Percentiles rank a stretch among this genome's conserved stretches.
Evolutionary conservation across 495 filamentous ascomycete species (phyloP).

Genomic region (Annulohypoxylon maeteangense): DNA sequence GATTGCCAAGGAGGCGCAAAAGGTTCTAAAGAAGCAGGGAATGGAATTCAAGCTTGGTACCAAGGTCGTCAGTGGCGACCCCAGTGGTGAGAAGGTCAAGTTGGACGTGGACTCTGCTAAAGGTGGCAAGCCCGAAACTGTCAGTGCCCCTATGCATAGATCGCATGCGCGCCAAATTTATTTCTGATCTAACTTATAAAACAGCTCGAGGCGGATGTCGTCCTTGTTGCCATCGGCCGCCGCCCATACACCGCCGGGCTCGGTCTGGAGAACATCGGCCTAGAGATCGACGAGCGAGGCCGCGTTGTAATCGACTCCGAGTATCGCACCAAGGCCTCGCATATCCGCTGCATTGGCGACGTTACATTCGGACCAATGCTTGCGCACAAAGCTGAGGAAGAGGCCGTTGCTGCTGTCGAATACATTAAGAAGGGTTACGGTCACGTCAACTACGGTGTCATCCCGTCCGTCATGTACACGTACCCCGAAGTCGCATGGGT

Average conservation of each 20-base stretch:
- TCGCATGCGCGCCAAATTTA: neutral
- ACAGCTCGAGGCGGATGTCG: constrained; percentile 92
- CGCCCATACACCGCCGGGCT: constrained; percentile 93
- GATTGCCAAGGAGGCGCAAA: constrained; percentile 90
- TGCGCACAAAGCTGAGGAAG: constrained; percentile 99
- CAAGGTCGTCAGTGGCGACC: constrained; percentile 90
- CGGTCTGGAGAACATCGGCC: constrained; percentile 90
- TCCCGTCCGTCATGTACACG: constrained; percentile 99
- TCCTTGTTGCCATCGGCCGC: constrained; percentile 96
- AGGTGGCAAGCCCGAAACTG: constrained; percentile 92
- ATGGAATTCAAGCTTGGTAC: constrained; percentile 98
- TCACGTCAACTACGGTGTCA: constrained; percentile 98
- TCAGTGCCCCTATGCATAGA: constrained; percentile 56
- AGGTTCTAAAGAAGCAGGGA: constrained; percentile 94
- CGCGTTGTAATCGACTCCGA: constrained; percentile 96
- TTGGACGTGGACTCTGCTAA: constrained; percentile 91
- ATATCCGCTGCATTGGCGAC: constrained; percentile 97
- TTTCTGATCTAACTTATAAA: constrained; percentile 25
- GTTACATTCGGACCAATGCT: constrained; percentile 99
- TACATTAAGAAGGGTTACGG: constrained; percentile 97
- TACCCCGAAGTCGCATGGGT: constrained; percentile 99
- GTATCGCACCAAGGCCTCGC: constrained; percentile 95
- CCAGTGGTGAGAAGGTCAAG: constrained; percentile 76
- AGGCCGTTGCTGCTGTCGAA: constrained; percentile 92
- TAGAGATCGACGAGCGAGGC: constrained; percentile 93